Evolutionary conservation across 352 stramenopile genomes (phyloP).

Genomic region (Pythium diclinum): DNA sequence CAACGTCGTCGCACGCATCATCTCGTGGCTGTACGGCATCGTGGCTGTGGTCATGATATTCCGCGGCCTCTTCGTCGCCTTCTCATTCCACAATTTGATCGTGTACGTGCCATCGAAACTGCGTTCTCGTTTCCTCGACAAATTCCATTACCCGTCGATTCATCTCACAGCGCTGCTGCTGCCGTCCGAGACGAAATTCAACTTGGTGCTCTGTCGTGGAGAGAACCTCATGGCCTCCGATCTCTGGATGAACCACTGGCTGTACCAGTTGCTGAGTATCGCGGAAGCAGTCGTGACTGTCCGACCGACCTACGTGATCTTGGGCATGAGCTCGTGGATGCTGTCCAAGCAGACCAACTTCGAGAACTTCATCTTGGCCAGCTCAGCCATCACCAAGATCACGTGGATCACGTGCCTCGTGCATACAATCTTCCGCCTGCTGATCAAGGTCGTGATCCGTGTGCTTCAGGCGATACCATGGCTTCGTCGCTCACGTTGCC

Average conservation of each 20-base stretch:
- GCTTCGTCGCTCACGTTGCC: not conserved
- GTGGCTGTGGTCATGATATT: constrained; percentile 16
- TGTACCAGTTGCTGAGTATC: constrained; percentile 42
- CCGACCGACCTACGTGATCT: constrained; percentile 35
- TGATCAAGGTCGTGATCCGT: constrained; percentile 16
- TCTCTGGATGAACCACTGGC: constrained; percentile 46
- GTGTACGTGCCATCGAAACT: constrained; percentile 17
- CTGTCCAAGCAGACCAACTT: constrained; percentile 27
- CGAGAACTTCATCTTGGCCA: constrained; percentile 37
- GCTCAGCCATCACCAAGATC: constrained; percentile 29
- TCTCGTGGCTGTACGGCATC: constrained; percentile 13
- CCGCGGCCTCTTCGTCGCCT: constrained; percentile 1
- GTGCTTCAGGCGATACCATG: not conserved
- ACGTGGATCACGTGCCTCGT: constrained; percentile 38
- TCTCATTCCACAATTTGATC: constrained; percentile 3
- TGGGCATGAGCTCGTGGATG: constrained; percentile 34
- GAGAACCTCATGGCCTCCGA: constrained; percentile 32
- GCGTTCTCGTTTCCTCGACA: not conserved
- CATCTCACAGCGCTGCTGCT: not conserved
- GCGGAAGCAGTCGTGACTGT: constrained; percentile 28
- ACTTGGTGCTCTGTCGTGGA: constrained; percentile 15
- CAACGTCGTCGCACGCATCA: not conserved
- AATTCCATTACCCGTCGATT: constrained; percentile 16
- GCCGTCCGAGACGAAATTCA: constrained; percentile 22
- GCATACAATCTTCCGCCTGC: constrained; percentile 22